Percentiles rank a stretch among this genome's conserved stretches.
Evolutionary conservation across 257 asterid species (phyloP).

Genomic region (Forsythia suspensa): DNA sequence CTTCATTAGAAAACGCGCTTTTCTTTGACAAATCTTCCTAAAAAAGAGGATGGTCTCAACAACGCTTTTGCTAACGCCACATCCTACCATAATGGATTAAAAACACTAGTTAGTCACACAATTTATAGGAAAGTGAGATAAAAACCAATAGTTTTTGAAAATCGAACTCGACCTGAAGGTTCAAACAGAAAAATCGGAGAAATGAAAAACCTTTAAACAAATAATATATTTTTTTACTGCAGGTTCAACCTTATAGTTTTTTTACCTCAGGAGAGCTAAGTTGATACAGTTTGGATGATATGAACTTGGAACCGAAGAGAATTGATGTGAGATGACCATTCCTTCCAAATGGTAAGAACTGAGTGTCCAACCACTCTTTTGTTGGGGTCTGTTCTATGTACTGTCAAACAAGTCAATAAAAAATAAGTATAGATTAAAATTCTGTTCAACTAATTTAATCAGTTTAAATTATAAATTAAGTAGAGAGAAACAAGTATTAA

Average conservation of each 20-base stretch:
- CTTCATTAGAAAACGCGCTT: slow-evolving; percentile 31
- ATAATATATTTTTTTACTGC: too few species aligned
- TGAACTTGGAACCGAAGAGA: slow-evolving; percentile 40
- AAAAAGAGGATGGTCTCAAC: slow-evolving; percentile 48
- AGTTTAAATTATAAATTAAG: too few species aligned
- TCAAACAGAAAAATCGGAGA: too few species aligned
- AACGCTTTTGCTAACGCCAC: slow-evolving; percentile 41
- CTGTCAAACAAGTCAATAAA: neutral
- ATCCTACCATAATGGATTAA: slow-evolving; percentile 34
- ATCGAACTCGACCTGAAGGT: too few species aligned
- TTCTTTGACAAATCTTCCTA: slow-evolving; percentile 37
- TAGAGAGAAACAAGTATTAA: too few species aligned
- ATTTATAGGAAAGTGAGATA: too few species aligned
- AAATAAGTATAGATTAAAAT: too few species aligned
- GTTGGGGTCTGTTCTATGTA: neutral
- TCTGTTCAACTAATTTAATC: too few species aligned
- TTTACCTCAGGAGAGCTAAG: slow-evolving; percentile 37
- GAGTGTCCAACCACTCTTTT: slow-evolving; percentile 21
- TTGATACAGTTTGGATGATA: slow-evolving; percentile 42
- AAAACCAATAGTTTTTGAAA: too few species aligned
- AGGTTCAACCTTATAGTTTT: too few species aligned
- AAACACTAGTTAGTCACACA: neutral
- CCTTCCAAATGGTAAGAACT: neutral
- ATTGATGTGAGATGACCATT: slow-evolving; percentile 21
- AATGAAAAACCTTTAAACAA: too few species aligned